These are phyloP conservation scores for Monosporascus sp. DNA, from an alignment of 2,329 filamentous ascomycete genomes.

Conservation along the genomic window DNA sequence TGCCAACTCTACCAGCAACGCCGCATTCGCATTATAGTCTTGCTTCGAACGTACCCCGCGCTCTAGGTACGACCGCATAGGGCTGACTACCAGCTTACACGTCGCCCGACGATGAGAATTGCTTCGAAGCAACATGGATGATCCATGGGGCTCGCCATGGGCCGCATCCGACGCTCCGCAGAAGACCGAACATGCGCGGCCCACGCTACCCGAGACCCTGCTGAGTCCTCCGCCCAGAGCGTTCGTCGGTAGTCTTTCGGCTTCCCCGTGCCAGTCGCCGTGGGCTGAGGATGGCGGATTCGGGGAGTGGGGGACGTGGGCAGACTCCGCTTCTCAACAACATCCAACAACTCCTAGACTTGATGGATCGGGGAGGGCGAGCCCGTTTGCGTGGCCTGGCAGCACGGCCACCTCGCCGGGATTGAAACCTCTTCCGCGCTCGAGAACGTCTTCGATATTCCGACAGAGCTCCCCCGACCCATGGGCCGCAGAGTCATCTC, in stretches of 20 bases:
- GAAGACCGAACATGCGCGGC: conserved; percentile 24
- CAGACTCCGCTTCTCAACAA: conserved; percentile 20
- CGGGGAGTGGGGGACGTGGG: conserved; percentile 33
- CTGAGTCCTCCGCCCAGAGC: conserved; percentile 38
- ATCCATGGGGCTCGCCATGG: conserved; percentile 61
- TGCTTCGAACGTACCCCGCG: background rate
- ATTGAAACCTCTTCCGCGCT: conserved; percentile 24
- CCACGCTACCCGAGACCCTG: conserved; percentile 27
- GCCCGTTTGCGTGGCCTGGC: conserved; percentile 35
- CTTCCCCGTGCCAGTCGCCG: conserved; percentile 30
- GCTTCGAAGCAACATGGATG: conserved; percentile 46
- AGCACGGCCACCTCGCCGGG: conserved; percentile 32
- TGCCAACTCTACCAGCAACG: background rate
- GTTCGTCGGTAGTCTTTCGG: conserved; percentile 31
- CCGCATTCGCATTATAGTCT: background rate
- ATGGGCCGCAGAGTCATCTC: conserved; percentile 33
- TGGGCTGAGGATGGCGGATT: conserved; percentile 36
- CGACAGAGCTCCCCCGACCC: conserved; percentile 37
- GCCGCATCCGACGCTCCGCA: conserved; percentile 35
- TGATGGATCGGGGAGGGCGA: conserved; percentile 28
- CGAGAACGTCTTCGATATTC: conserved; percentile 26
- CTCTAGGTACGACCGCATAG: too few relatives aligned
- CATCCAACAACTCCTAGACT: conserved; percentile 27
- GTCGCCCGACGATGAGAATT: conserved; percentile 23
- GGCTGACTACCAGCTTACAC: background rate